Evolutionary conservation across 2,329 filamentous ascomycete species (phyloP), one percentile per base, ranked within the genome.

Genomic region (Aspergillus ustus): DNA sequence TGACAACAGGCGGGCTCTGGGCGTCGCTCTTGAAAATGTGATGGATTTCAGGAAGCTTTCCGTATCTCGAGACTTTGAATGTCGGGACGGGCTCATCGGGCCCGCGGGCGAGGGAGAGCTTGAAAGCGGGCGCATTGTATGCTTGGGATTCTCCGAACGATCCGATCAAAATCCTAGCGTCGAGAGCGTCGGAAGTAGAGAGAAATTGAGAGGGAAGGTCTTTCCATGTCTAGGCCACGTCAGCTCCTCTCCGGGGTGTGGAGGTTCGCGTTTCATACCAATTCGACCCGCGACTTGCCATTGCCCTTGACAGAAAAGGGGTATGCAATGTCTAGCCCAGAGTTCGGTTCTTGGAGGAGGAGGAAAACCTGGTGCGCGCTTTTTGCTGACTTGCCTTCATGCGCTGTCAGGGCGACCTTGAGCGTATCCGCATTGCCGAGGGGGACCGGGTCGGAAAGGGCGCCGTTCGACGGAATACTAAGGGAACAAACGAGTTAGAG

Each of bases 341-440:
- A 89, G 13, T 83, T 81, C 11, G 84, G 81, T 69, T 98, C 93
- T 70, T 87, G 89, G 61, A 99, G 79, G 17, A 95, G 84, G 57
- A 99, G 84, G 82, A 97, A 97, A 6, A 93, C 93, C 80, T 99
- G 95, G 79, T 99, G 95, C 69, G 95, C 92, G 67, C 91, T 88
- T 83, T 93, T 94, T 51, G 87, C 85, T 69, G 88, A 89, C 78
- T 88, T 88, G 73, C 86, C 89, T 72, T 97, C 92, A 75, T 90
- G 90, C 8, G 92, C 85, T 37, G 92, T 96, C 71, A 99, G 81
- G 67, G 88, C 80, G 67, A 99, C 81, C 82, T 95, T 97, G 73
- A 98, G 82, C 46, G 88, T 87, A 73, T 96, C 93, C 57, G 85
- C 77, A 57, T 84, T 78, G 64, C 87, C 86, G 64, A 98, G 82